A percentile compares a stretch with the other conserved stretches of the same genome.
These are phyloP conservation scores for Mortierella sp. DNA, from an alignment of 371 early-diverging fungal genomes.

Conservation along the genomic window DNA sequence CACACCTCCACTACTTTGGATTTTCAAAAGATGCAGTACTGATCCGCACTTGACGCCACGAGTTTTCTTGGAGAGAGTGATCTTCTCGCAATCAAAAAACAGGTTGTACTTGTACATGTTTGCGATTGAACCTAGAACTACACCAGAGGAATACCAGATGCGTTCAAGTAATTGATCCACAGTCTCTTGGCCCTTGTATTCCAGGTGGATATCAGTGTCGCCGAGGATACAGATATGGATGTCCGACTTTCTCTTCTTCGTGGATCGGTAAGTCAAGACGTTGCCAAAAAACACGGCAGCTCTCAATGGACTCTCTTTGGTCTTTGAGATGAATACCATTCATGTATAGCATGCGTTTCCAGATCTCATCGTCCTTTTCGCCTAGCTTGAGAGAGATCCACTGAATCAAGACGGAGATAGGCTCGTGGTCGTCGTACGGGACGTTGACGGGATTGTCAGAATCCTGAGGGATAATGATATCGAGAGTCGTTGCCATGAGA, in stretches of 20 bases:
- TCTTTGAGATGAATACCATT: neutral
- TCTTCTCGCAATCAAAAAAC: too few species aligned
- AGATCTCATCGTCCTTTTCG: neutral
- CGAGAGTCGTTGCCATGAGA: conserved; percentile 6
- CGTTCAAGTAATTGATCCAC: too few species aligned
- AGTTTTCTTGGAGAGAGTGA: too few species aligned
- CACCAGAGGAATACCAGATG: too few species aligned
- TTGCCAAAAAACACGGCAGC: conserved; percentile 7
- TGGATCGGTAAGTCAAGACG: conserved; percentile 1
- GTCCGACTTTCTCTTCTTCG: neutral
- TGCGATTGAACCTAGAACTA: too few species aligned
- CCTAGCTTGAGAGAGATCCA: neutral
- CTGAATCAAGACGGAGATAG: conserved; percentile 7
- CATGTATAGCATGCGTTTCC: neutral
- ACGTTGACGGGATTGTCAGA: conserved; percentile 6
- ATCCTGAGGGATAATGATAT: conserved; percentile 1
- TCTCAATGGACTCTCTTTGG: neutral
- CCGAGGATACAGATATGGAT: conserved; percentile 22
- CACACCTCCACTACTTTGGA: conserved; percentile 80
- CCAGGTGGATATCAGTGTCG: conserved; percentile 55
- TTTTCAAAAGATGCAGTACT: conserved; percentile 61
- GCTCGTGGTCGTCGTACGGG: conserved; percentile 1
- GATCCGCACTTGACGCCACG: conserved; percentile 51
- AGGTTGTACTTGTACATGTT: too few species aligned
- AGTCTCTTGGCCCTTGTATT: conserved; percentile 56